These are phyloP conservation scores for Xylaria sp. DNA, from an alignment of 2,329 filamentous ascomycete species.

Conservation along the genomic window DNA sequence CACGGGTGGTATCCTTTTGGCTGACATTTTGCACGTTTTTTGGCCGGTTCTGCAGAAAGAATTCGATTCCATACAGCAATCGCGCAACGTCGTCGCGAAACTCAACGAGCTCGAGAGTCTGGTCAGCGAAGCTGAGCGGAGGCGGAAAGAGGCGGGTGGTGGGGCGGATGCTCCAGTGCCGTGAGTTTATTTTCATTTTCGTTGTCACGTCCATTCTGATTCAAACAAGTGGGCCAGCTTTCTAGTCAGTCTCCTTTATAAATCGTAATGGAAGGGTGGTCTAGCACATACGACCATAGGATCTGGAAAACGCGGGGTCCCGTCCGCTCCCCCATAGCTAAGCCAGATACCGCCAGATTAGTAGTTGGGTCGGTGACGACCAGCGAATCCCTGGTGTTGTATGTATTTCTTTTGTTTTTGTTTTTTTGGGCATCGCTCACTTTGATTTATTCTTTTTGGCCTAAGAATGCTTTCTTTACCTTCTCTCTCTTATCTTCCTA, in stretches of 20 bases:
- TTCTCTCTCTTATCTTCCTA: neutral
- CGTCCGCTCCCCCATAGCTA: slow-evolving; percentile 50
- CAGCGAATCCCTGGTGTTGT: slow-evolving; percentile 51
- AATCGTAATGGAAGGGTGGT: neutral
- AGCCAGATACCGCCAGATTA: slow-evolving; percentile 47
- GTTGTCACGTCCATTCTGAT: neutral
- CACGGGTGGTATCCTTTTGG: neutral
- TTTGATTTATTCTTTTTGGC: slow-evolving; percentile 4
- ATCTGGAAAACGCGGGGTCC: slow-evolving; percentile 47
- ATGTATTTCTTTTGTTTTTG: slow-evolving; percentile 39
- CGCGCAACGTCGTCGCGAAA: slow-evolving; percentile 63
- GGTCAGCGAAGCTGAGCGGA: slow-evolving; percentile 59
- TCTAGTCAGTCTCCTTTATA: slow-evolving; percentile 38
- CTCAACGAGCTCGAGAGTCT: slow-evolving; percentile 69
- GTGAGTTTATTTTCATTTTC: slow-evolving; percentile 51
- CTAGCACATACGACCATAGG: slow-evolving; percentile 49
- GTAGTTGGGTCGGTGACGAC: slow-evolving; percentile 51
- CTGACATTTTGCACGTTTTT: neutral
- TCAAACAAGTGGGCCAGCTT: neutral
- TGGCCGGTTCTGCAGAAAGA: slow-evolving; percentile 55
- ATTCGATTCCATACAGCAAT: slow-evolving; percentile 64
- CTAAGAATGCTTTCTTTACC: too few relatives aligned
- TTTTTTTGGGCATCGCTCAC: too few relatives aligned
- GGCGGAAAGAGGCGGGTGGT: slow-evolving; percentile 50
- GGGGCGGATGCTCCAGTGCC: slow-evolving; percentile 54